A percentile compares a stretch with the other conserved stretches of the same genome.
phyloP scores from a whole-genome alignment of 2,329 filamentous ascomycete species.

The Sarocladiaceae sp. region DNA sequence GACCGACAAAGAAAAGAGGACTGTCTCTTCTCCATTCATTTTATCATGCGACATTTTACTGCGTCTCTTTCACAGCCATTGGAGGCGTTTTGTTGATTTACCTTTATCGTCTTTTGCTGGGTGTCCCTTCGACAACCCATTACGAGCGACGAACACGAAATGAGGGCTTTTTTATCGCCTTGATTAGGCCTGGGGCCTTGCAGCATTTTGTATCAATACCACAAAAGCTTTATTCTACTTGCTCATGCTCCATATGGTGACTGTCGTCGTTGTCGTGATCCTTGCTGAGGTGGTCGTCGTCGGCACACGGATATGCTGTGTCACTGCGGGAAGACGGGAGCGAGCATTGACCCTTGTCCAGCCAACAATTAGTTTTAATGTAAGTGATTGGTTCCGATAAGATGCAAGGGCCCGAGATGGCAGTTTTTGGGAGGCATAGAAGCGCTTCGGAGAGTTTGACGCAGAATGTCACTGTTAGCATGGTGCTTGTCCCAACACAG shows the following conservation, averaged over 20 bases:
- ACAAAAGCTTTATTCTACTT: background rate
- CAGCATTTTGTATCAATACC: background rate
- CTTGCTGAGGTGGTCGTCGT: background rate
- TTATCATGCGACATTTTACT: background rate
- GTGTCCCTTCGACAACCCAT: background rate
- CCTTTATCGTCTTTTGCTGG: background rate
- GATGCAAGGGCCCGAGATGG: background rate
- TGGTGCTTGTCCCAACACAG: too few relatives aligned
- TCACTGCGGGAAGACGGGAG: background rate
- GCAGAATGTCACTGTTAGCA: too few relatives aligned
- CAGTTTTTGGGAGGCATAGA: too few relatives aligned
- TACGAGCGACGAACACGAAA: background rate
- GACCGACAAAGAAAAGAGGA: too few relatives aligned
- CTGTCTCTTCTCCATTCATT: too few relatives aligned
- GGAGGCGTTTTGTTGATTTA: slow-evolving; percentile 4
- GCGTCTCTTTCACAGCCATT: background rate
- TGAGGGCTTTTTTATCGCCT: too few relatives aligned
- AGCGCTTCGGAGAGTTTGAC: too few relatives aligned
- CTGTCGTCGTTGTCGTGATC: too few relatives aligned
- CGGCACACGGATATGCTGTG: background rate
- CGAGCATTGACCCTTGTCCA: background rate
- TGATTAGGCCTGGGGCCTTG: background rate
- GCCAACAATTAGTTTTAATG: background rate
- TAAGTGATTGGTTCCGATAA: background rate
- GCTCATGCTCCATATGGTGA: too few relatives aligned